These are phyloP conservation scores for Trametes elegans DNA, from an alignment of 768 basidiomycete genomes.

Conservation along the genomic window DNA sequence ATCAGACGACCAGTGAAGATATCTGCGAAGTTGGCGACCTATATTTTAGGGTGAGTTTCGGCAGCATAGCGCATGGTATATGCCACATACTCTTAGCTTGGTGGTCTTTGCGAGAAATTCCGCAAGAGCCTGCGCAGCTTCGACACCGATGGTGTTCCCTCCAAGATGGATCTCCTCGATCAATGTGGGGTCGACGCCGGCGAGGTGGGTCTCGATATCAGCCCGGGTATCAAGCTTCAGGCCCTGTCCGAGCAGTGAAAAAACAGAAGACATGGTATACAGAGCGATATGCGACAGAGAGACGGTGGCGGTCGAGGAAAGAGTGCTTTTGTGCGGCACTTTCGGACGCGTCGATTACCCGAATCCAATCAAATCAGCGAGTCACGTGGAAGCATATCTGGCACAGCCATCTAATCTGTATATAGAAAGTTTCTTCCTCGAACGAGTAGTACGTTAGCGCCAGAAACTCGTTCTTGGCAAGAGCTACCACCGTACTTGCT, in stretches of 20 bases:
- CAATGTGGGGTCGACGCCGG: constrained; percentile 56
- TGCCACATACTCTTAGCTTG: constrained; percentile 59
- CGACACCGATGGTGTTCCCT: constrained; percentile 92
- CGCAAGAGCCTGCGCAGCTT: constrained; percentile 82
- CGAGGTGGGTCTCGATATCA: constrained; percentile 74
- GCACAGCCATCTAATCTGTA: constrained; percentile 13
- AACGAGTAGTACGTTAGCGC: too few relatives aligned
- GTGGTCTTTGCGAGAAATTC: constrained; percentile 70
- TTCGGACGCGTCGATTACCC: constrained; percentile 11
- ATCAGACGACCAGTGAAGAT: constrained; percentile 98
- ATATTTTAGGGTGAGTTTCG: not conserved
- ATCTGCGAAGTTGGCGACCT: constrained; percentile 96
- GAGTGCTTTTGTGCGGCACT: not conserved
- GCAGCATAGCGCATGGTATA: not conserved
- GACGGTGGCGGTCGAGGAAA: constrained; percentile 9
- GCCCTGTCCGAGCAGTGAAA: constrained; percentile 61
- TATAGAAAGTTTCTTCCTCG: too few relatives aligned
- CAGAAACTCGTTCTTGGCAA: too few relatives aligned
- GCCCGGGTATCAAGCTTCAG: constrained; percentile 77
- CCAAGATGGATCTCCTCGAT: constrained; percentile 91
- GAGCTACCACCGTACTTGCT: too few relatives aligned
- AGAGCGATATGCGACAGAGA: not conserved
- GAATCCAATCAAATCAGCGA: constrained; percentile 15
- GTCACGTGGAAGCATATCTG: constrained; percentile 5
- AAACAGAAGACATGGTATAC: constrained; percentile 31